A percentile compares a stretch with the other conserved stretches of the same genome.
These are phyloP conservation scores for Debaryomyces fabryi DNA, from an alignment of 1,139 yeast genomes.

Conservation along the genomic window DNA sequence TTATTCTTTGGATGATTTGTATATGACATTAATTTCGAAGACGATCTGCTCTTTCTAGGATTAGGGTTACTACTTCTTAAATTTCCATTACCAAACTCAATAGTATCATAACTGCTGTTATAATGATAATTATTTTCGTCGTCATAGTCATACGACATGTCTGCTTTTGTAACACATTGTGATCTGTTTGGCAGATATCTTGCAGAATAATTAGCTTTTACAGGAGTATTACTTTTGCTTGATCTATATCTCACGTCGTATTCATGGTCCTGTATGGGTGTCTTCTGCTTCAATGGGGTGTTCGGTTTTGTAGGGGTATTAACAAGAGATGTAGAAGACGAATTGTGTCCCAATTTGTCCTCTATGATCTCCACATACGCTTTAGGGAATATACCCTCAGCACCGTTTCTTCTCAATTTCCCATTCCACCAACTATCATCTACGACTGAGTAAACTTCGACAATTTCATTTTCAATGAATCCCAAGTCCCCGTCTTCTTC, in stretches of 20 bases:
- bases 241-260: slow-evolving; percentile 15
- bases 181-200: slow-evolving; percentile 21
- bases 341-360: slow-evolving; percentile 19
- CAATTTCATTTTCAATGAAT: slow-evolving; percentile 87
- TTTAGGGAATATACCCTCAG: slow-evolving; percentile 83
- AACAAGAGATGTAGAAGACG: slow-evolving; percentile 19
- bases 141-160: slow-evolving; percentile 24
- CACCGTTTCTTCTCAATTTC: slow-evolving; percentile 71
- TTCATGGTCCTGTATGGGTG: slow-evolving; percentile 23
- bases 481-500: slow-evolving; percentile 88
- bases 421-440: slow-evolving; percentile 97
- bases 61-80: slow-evolving; percentile 13
- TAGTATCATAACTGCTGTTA: slow-evolving; percentile 31
- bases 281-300: slow-evolving; percentile 24
- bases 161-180: slow-evolving; percentile 21
- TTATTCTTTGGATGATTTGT: slow-evolving; percentile 25
- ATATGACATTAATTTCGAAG: slow-evolving; percentile 22
- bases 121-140: slow-evolving; percentile 24
- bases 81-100: slow-evolving; percentile 11
- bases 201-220: slow-evolving; percentile 12
- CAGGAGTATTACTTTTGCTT: slow-evolving; percentile 21
- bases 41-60: slow-evolving; percentile 21
- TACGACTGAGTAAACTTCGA: slow-evolving; percentile 77
- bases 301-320: slow-evolving; percentile 19
- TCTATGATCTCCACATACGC: slow-evolving; percentile 75